phyloP scores from a whole-genome alignment of 768 basidiomycete species.

The Kwoniella europaea region DNA sequence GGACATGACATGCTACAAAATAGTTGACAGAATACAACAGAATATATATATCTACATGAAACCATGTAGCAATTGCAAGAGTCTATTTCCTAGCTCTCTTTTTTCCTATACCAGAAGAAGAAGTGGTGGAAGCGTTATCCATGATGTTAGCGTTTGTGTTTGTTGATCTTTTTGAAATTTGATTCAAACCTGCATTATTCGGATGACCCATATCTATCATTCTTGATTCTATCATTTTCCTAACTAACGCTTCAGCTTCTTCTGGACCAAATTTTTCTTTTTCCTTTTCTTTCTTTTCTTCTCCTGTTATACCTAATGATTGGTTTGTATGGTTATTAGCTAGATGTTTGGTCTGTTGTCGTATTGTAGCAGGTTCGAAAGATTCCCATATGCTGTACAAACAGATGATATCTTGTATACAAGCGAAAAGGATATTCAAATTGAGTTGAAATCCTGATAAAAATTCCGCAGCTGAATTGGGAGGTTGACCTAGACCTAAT shows the following conservation, averaged over 20 bases:
- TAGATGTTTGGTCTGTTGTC: conserved; percentile 5
- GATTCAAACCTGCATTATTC: conserved; percentile 36
- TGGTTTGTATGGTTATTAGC: too few species aligned
- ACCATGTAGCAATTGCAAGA: neutral
- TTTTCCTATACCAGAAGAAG: conserved; percentile 16
- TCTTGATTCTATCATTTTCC: conserved; percentile 50
- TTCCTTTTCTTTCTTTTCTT: conserved; percentile 5
- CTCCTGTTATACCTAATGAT: neutral
- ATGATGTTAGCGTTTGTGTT: neutral
- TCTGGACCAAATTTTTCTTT: conserved; percentile 45
- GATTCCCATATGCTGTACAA: conserved; percentile 87
- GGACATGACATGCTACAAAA: too few species aligned
- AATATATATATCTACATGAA: too few species aligned
- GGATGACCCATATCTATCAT: conserved; percentile 47
- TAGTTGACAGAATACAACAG: too few species aligned
- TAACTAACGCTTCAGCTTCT: conserved; percentile 46
- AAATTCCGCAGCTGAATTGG: conserved; percentile 63
- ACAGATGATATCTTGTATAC: conserved; percentile 88
- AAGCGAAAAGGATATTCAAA: conserved; percentile 76
- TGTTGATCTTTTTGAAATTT: conserved; percentile 9
- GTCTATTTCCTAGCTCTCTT: conserved; percentile 28
- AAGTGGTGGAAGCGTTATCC: neutral
- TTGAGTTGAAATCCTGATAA: conserved; percentile 85
- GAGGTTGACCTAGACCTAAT: conserved; percentile 27
- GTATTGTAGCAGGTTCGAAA: conserved; percentile 63